These are phyloP conservation scores for Cyclanthera cordifolia DNA, from an alignment of 306 rosid genomes.

Conservation along the genomic window DNA sequence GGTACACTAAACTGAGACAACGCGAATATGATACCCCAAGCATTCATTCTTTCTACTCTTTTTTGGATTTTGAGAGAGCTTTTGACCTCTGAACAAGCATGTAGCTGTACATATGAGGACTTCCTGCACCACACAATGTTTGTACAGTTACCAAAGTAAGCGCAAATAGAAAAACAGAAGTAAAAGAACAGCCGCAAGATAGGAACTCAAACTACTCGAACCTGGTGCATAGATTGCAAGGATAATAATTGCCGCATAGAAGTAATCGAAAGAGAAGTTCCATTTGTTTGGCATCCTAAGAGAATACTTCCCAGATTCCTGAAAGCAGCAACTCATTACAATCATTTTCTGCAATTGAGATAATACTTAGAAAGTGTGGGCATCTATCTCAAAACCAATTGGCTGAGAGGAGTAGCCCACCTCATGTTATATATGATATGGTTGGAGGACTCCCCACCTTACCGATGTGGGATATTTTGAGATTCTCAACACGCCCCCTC, in stretches of 20 bases:
- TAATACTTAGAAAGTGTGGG: too few relatives aligned
- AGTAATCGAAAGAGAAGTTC: constrained; percentile 72
- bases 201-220: constrained; percentile 20
- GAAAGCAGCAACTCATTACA: constrained; percentile 17
- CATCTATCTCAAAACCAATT: too few relatives aligned
- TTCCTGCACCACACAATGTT: constrained; percentile 37
- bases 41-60: constrained; percentile 28
- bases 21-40: neutral
- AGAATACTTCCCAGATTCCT: constrained; percentile 60
- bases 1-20: constrained; percentile 2
- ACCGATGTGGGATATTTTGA: too few relatives aligned
- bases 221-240: constrained; percentile 64
- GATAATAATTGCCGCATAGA: constrained; percentile 31
- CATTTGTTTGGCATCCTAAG: constrained; percentile 75
- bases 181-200: neutral
- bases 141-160: constrained; percentile 10
- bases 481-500: too few relatives aligned
- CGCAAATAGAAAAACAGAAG: neutral
- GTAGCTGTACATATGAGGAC: constrained; percentile 58
- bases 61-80: constrained; percentile 52
- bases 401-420: too few relatives aligned
- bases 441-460: too few relatives aligned
- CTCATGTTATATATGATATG: too few relatives aligned
- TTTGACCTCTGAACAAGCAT: constrained; percentile 75
- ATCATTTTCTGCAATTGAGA: constrained; percentile 3